phyloP scores from a whole-genome alignment of 2,329 filamentous ascomycete species.

The Cylindrodendrum hubeiense region DNA sequence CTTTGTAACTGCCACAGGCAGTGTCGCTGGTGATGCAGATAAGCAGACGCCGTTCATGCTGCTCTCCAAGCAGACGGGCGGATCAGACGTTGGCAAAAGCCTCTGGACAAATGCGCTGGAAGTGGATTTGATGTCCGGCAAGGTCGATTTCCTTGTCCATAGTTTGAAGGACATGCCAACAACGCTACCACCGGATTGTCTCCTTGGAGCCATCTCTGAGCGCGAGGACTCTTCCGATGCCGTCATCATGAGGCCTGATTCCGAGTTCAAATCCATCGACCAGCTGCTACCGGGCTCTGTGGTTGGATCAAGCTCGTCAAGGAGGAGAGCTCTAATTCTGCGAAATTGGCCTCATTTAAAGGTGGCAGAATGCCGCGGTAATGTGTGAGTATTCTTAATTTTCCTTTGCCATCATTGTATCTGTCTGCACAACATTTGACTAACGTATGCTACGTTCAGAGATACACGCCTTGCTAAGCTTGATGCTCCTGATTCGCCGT shows the following conservation, averaged over 20 bases:
- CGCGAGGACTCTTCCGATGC: neutral
- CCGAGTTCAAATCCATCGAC: neutral
- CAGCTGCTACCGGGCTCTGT: neutral
- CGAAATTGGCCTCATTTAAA: neutral
- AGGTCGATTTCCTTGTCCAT: slow-evolving; percentile 1
- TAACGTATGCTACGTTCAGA: neutral
- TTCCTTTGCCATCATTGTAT: neutral
- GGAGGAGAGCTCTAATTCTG: neutral
- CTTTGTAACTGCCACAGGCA: neutral
- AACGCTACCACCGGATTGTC: neutral
- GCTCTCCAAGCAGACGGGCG: neutral
- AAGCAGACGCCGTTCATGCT: neutral
- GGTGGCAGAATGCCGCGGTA: neutral
- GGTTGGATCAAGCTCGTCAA: neutral
- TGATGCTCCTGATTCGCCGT: neutral
- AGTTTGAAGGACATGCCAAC: neutral
- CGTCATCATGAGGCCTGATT: neutral
- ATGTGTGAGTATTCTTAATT: neutral
- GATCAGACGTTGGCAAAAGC: neutral
- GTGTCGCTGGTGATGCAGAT: neutral
- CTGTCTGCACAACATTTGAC: neutral
- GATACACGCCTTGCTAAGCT: neutral
- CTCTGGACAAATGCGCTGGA: slow-evolving; percentile 1
- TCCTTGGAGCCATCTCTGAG: neutral
- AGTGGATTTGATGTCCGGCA: neutral